Base-by-base conservation (phyloP, 257 asterid genomes). In the Rhazya stricta region DNA sequence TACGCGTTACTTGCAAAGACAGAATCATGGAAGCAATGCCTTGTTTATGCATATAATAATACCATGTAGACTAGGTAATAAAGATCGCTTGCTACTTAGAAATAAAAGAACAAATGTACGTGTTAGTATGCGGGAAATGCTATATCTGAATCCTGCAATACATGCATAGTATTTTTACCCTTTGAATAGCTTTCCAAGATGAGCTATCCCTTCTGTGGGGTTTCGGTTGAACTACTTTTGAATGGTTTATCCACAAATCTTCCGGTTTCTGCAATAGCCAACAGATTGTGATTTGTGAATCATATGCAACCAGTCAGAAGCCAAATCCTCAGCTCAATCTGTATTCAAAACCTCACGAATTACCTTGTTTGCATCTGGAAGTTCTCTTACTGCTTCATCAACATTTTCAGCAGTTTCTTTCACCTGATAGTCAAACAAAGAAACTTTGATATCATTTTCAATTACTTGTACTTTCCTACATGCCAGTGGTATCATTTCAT, bases 301-400 rank as follows among this genome's bases (percentile, higher is more conserved):
- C 72, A 67, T 42, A 65, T 23, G 21, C 54, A 69, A 70, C 57
- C 51, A 66, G 18, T 66, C 25, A 34, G 27, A 21, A 54, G 68
- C 36, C 30, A 39, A 72, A 51, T 0, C 13, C 50, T 45, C 37
- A 30, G 15, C 3, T 36, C 50, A 76, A 34, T 60, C 39, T 6
- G 23, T 1, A 3, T 34, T 50, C 62, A 72, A 61, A 60, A 37
- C 11, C 53, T 36, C 32, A 75, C 39, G 62, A 70, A 39, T 79
- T 86, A 95, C 99, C 88, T 78, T 73, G 82, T 95, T 95, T 72
- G 99, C 99, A 84, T 95, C 98, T 11, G 99, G 99, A 82, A 95
- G 97, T 77, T 95, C 99, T 79, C 96, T 88, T 69, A 89, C 99
- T 21, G 99, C 99, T 0, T 87, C 97, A 78, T 89, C 99, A 69